Percentiles rank a stretch among this genome's conserved stretches.
Conservation (phyloP, 1,139 yeast genomes). For the Candida sanyaensis region DNA sequence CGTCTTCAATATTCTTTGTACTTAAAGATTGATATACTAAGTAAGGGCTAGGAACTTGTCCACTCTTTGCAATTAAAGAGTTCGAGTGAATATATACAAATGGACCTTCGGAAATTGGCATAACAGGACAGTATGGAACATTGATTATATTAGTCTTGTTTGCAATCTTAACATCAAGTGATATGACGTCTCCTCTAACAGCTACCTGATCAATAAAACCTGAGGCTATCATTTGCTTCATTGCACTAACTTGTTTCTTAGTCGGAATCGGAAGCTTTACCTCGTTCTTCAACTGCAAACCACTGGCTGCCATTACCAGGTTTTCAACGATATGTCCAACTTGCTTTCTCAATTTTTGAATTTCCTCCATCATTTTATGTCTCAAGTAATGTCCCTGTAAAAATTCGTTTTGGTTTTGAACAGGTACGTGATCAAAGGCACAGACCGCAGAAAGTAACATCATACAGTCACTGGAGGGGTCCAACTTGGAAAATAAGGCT, state of each 20-base stretch:
- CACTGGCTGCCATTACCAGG: conserved; percentile 58
- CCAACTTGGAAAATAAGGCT: conserved; percentile 64
- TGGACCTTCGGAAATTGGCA: conserved; percentile 57
- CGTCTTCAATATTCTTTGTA: conserved; percentile 38
- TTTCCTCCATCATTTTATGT: conserved; percentile 81
- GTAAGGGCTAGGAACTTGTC: conserved; percentile 73
- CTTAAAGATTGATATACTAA: conserved; percentile 70
- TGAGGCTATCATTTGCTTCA: conserved; percentile 90
- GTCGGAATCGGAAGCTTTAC: conserved; percentile 67
- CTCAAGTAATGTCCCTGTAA: conserved; percentile 62
- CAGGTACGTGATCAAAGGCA: conserved; percentile 78
- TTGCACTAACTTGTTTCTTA: conserved; percentile 66
- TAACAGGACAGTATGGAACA: conserved; percentile 74
- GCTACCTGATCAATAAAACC: conserved; percentile 94
- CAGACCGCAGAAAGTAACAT: conserved; percentile 80
- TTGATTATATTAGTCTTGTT: conserved; percentile 60
- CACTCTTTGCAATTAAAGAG: conserved; percentile 57
- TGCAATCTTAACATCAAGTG: conserved; percentile 60
- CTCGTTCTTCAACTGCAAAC: conserved; percentile 36
- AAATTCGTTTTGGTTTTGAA: conserved; percentile 47
- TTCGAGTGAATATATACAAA: conserved; percentile 76
- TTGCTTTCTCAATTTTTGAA: conserved; percentile 76
- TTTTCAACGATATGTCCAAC: conserved; percentile 68
- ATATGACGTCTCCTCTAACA: conserved; percentile 73
- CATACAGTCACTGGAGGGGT: conserved; percentile 73